A percentile compares a stretch with the other conserved stretches of the same genome.
Conservation (phyloP, 2,329 filamentous ascomycete genomes). For the Berkeleyomyces rouxiae region DNA sequence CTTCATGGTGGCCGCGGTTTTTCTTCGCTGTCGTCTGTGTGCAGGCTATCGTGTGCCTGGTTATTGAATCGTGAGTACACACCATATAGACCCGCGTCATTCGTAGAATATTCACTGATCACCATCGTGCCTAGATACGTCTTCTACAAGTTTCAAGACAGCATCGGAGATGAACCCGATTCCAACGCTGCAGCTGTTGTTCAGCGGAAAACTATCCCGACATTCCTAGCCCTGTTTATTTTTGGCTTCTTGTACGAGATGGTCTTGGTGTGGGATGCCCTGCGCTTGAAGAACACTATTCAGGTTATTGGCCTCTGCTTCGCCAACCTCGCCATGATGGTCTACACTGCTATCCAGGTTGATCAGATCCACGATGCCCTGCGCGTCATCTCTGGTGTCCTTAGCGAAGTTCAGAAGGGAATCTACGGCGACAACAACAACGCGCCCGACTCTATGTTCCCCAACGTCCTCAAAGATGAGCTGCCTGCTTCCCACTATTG, state of each 20-base stretch:
- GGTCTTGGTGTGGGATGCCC: slow-evolving; percentile 78
- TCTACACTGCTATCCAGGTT: slow-evolving; percentile 86
- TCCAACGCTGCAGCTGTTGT: slow-evolving; percentile 25
- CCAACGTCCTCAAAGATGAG: slow-evolving; percentile 19
- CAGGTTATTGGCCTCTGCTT: slow-evolving; percentile 90
- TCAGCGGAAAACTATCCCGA: slow-evolving; percentile 63
- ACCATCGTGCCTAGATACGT: slow-evolving; percentile 47
- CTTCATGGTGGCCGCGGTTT: slow-evolving; percentile 71
- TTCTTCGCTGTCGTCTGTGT: slow-evolving; percentile 60
- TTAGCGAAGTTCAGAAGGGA: slow-evolving; percentile 1
- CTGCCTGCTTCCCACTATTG: slow-evolving; percentile 42
- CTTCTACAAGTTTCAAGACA: slow-evolving; percentile 69
- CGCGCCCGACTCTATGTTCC: slow-evolving; percentile 26
- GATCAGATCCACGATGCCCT: slow-evolving; percentile 75
- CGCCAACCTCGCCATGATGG: slow-evolving; percentile 77
- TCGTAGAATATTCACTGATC: not conserved
- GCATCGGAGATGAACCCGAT: slow-evolving; percentile 25
- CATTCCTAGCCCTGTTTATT: slow-evolving; percentile 89
- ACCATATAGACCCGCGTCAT: not conserved
- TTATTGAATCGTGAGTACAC: slow-evolving; percentile 63
- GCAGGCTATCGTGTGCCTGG: slow-evolving; percentile 67
- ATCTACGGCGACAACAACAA: slow-evolving; percentile 5
- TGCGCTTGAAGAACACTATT: slow-evolving; percentile 93
- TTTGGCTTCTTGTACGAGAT: slow-evolving; percentile 93
- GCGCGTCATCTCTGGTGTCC: slow-evolving; percentile 9